phyloP scores from a whole-genome alignment of 75 land plant species.

The Cryptomeria japonica region DNA sequence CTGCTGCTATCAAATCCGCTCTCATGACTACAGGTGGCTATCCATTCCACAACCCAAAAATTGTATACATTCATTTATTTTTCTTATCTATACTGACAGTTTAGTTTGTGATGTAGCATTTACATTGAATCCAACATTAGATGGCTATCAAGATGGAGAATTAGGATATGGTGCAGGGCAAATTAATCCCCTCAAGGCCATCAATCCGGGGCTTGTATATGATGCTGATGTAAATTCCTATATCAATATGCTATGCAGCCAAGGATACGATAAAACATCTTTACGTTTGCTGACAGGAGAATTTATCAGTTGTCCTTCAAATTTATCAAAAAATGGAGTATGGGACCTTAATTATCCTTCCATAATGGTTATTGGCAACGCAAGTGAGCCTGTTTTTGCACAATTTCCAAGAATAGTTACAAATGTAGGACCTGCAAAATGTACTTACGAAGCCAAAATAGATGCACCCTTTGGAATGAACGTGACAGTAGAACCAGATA shows the following conservation, averaged over 20 bases:
- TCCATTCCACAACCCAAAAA: not conserved
- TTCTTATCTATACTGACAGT: not conserved
- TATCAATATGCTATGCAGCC: slow-evolving; percentile 19
- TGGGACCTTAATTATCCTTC: slow-evolving; percentile 59
- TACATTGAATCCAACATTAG: not conserved
- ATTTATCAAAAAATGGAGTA: not conserved
- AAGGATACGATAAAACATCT: slow-evolving; percentile 28
- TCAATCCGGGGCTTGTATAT: slow-evolving; percentile 20
- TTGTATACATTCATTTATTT: not conserved
- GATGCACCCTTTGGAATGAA: slow-evolving; percentile 37
- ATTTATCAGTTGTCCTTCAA: slow-evolving; percentile 9
- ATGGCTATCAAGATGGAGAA: not conserved
- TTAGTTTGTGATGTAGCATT: not conserved
- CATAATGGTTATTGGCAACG: slow-evolving; percentile 16
- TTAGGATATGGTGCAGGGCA: slow-evolving; percentile 16
- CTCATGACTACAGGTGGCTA: slow-evolving; percentile 13
- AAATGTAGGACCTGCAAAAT: slow-evolving; percentile 38
- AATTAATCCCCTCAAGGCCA: slow-evolving; percentile 13
- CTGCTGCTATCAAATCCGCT: slow-evolving; percentile 21
- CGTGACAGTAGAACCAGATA: slow-evolving; percentile 20
- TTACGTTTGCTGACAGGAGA: slow-evolving; percentile 33
- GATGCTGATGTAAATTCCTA: slow-evolving; percentile 8
- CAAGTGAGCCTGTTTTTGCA: not conserved
- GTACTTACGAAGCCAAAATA: slow-evolving; percentile 29
- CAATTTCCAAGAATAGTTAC: slow-evolving; percentile 26